Conservation (phyloP, 129 eudicot species). For the Daucus carota region DH1_v3.0 NC_030381.2:44440001-44440500, state of each 20-base stretch:
- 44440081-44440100: neutral
- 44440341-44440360: neutral
- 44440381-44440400: neutral
- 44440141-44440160: neutral
- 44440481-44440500: neutral
- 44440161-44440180: constrained; percentile 36
- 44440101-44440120: neutral
- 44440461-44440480: neutral
- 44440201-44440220: constrained; percentile 90
- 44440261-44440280: constrained; percentile 26
- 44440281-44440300: constrained; percentile 6
- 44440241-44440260: constrained; percentile 87
- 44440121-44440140: neutral
- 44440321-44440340: neutral
- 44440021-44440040: neutral
- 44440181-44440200: constrained; percentile 95
- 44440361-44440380: neutral
- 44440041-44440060: neutral
- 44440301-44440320: constrained; percentile 12
- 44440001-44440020: neutral
- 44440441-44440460: neutral
- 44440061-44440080: neutral
- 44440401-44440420: neutral
- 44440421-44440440: neutral
- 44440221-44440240: constrained; percentile 93